Base-by-base conservation (phyloP, 768 basidiomycete genomes). In the Mycena maculata region DNA sequence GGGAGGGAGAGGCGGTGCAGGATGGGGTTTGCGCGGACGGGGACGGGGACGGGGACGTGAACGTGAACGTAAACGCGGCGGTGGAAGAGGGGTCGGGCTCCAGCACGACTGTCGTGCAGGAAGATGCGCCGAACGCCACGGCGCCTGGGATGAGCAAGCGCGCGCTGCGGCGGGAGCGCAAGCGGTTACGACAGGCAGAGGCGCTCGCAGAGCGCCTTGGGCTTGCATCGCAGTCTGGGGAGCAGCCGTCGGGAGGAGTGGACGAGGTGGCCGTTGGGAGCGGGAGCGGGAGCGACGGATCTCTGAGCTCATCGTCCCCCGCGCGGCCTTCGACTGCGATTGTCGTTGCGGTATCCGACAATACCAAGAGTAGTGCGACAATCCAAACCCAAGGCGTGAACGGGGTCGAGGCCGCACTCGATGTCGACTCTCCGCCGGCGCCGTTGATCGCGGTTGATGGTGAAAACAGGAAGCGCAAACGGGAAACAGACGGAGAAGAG, bases 381-480 rank as follows among this genome's bases (percentile, higher is more conserved):
- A 48, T 1, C 16, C 30, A 36, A 7, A 0, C 1, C 20, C 18
- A 6, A 10, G 18, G 18, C n/a, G n/a, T 15, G 18, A 45, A 13
- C 20, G 44, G 16, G 23, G 33, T 36, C 20, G 57, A 47, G 22
- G 44, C 20, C 4, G 28, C 31, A 5, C 28, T n/a, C 4, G 56
- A 57, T 20, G 38, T 20, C 3, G 28, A 10, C 11, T 23, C 25
- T 5, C 12, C 38, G 9, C n/a, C 41, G 11, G 48, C 27, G 41
- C 30, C 49, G n/a, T n/a, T n/a, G n/a, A n/a, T n/a, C n/a, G n/a
- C n/a, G 31, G 22, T 2, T 4, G 22, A 25, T 42, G 42, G 16
- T 44, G 28, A 18, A 10, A 42, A 23, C 39, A 71, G 64, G 38
- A 73, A 70, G 41, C 69, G 72, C 12, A 72, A 72, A 39, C 67